These are phyloP conservation scores for Scheffersomyces lignicola DNA, from an alignment of 1,139 yeast species.

Conservation along the genomic window DNA sequence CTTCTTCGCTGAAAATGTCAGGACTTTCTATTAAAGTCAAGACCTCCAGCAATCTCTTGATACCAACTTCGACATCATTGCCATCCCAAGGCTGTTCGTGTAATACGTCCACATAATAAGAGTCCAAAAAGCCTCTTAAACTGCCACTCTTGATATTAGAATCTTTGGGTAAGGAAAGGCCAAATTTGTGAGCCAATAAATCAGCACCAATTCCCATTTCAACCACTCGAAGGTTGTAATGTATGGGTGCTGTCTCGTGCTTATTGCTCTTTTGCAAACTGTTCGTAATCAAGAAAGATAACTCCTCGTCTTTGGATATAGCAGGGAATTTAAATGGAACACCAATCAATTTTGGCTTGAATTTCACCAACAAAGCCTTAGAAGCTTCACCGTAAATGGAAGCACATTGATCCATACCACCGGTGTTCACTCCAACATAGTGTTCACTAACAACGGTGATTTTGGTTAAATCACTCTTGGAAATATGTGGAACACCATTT, in stretches of 20 bases:
- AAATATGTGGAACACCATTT: conserved; percentile 44
- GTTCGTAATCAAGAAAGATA: conserved; percentile 63
- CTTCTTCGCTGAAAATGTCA: conserved; percentile 26
- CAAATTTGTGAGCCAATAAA: conserved; percentile 49
- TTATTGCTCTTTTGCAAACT: conserved; percentile 64
- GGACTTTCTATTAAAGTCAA: conserved; percentile 39
- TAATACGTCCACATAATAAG: conserved; percentile 37
- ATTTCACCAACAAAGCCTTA: conserved; percentile 62
- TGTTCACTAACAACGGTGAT: conserved; percentile 72
- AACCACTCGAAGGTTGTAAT: conserved; percentile 70
- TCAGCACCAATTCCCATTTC: conserved; percentile 68
- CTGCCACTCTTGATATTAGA: conserved; percentile 55
- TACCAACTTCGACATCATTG: conserved; percentile 44
- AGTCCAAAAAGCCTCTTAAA: conserved; percentile 63
- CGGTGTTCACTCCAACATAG: conserved; percentile 72
- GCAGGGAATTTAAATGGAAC: conserved; percentile 58
- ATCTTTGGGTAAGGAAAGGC: conserved; percentile 45
- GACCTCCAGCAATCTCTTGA: conserved; percentile 39
- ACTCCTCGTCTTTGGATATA: conserved; percentile 34
- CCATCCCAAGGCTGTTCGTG: conserved; percentile 48
- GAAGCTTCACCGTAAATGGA: conserved; percentile 64
- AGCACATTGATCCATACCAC: conserved; percentile 81
- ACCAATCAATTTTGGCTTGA: conserved; percentile 59
- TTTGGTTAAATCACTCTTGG: conserved; percentile 55
- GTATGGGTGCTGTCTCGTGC: conserved; percentile 67